phyloP scores from a whole-genome alignment of 768 basidiomycete species.

The Lanmaoa pseudosensibilis region DNA sequence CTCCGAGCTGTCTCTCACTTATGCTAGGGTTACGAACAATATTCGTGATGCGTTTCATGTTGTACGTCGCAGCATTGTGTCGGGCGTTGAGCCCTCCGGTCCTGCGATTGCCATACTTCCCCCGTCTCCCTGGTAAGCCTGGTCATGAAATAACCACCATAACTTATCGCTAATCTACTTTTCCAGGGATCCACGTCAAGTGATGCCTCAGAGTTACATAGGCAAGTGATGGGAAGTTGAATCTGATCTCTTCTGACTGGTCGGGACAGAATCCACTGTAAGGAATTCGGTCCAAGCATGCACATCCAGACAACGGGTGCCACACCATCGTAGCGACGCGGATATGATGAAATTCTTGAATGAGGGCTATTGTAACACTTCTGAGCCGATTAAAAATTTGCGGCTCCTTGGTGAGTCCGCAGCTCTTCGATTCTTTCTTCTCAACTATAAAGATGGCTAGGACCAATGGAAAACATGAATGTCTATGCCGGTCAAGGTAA shows the following conservation, averaged over 20 bases:
- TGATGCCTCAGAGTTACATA: conserved; percentile 40
- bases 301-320: background rate
- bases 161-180: background rate
- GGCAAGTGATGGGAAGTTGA: conserved; percentile 24
- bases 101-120: background rate
- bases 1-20: background rate
- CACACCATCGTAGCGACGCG: no score
- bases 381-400: no score
- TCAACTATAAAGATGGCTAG: no score
- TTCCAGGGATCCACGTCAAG: conserved; percentile 8
- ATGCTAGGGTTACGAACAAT: background rate
- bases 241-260: background rate
- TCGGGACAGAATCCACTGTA: background rate
- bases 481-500: no score
- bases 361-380: no score
- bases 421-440: no score
- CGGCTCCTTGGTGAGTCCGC: no score
- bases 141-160: background rate
- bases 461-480: no score
- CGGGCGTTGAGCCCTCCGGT: background rate
- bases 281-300: background rate
- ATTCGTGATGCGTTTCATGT: background rate
- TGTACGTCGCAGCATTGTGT: background rate
- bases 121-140: background rate
- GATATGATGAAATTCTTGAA: no score